Conservation (phyloP, 352 stramenopile species). For the Pythium aphanidermatum region DNA sequence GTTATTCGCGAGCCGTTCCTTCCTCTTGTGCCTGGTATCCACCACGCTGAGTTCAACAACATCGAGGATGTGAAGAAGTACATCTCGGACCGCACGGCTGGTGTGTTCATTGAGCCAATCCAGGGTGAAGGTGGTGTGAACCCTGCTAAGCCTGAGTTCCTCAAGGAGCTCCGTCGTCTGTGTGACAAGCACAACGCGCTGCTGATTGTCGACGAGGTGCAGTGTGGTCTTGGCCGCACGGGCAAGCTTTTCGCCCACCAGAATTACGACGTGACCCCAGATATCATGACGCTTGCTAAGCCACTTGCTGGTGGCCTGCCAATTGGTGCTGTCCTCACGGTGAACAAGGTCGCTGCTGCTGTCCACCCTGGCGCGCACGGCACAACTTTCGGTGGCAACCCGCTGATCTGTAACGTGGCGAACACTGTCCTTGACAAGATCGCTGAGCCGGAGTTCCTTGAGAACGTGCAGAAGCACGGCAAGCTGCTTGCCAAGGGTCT, state of each 20-base stretch:
- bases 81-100: conserved; percentile 70
- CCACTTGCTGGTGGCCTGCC: conserved; percentile 94
- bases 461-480: conserved; percentile 64
- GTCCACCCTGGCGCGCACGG: conserved; percentile 93
- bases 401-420: conserved; percentile 91
- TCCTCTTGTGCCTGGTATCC: conserved; percentile 67
- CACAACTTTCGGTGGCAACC: conserved; percentile 96
- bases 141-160: conserved; percentile 89
- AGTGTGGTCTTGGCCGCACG: conserved; percentile 95
- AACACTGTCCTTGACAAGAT: conserved; percentile 78
- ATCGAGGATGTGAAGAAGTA: conserved; percentile 70
- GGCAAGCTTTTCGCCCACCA: conserved; percentile 95
- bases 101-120: conserved; percentile 79
- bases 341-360: conserved; percentile 84
- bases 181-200: conserved; percentile 94
- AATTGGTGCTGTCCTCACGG: conserved; percentile 94
- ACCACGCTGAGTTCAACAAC: conserved; percentile 78
- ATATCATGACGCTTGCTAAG: conserved; percentile 98
- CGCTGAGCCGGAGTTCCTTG: conserved; percentile 55
- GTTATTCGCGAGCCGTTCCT: conserved; percentile 80
- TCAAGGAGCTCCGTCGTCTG: conserved; percentile 82
- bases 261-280: conserved; percentile 89
- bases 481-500: conserved; percentile 51
- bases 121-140: conserved; percentile 94
- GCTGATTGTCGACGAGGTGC: conserved; percentile 98